Evolutionary conservation across 495 filamentous ascomycete genomes (phyloP), one percentile per base, ranked within the genome.

Genomic region (Melanomma pulvis-pyrius): DNA sequence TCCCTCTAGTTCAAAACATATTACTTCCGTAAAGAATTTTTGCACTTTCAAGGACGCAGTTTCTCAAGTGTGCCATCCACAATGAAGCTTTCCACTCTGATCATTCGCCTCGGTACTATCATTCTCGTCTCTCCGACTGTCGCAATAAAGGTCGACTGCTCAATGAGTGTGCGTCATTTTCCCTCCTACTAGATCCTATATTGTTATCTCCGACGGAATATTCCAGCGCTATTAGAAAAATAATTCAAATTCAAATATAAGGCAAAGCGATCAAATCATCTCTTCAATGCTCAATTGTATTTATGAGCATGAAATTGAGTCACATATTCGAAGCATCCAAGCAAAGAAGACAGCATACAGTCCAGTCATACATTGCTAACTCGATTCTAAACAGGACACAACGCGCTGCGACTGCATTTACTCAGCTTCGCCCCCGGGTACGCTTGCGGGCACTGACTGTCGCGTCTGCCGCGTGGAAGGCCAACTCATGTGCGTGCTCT

Each of bases 381-480:
- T 25, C 44, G 36, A 63, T 4, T 19, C 30, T n/a, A 5, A 30
- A 39, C 28, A 64, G 61, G 52, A 65, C 62, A 58, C 52, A 13
- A 65, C 62, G 8, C 62, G 26, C 28, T 65, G 62, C 62, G 62
- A 58, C 46, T 65, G 62, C 54, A 65, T 52, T 25, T 41, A 24
- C 41, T 17, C 53, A n/a, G 2, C 22, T 2, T 22, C 7, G 1
- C 47, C 28, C 19, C 2, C 15, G 29, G 28, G 15, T 30, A 58
- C 29, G 9, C 52, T 65, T 26, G 19, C 52, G 17, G 62, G 62
- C 53, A 51, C 44, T 1, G 62, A 65, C 54, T 65, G 62, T 25
- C 50, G 61, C 21, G 62, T 65, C 0, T 65, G 62, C 44, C 36
- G 36, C 24, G 30, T 65, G 41, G 62, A 50, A 15, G 21, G 21